Evolutionary conservation across 2,329 filamentous ascomycete genomes (phyloP).

Genomic region (Fusarium buxicola): DNA sequence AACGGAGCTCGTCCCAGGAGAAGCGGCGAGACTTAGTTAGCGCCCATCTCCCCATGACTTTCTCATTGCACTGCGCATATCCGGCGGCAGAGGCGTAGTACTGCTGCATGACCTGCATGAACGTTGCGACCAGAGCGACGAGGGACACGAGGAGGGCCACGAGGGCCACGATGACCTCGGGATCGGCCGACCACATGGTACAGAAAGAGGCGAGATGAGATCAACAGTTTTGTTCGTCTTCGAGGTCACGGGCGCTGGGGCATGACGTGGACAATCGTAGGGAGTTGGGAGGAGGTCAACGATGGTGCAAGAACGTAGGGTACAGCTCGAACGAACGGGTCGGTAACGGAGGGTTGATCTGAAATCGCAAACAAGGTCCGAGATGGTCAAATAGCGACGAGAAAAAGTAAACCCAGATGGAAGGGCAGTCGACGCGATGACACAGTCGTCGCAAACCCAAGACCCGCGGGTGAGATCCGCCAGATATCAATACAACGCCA

Average conservation of each 20-base stretch:
- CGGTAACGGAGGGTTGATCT: not conserved
- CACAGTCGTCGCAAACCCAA: conserved; percentile 10
- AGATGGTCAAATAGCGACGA: conserved; percentile 2
- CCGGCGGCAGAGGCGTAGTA: conserved; percentile 63
- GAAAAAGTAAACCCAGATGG: not conserved
- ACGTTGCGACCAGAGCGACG: conserved; percentile 58
- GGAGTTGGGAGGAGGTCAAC: not conserved
- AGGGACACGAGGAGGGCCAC: conserved; percentile 61
- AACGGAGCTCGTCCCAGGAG: conserved; percentile 58
- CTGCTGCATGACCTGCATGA: conserved; percentile 62
- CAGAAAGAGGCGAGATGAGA: not conserved
- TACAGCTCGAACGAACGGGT: not conserved
- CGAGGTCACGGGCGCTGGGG: not conserved
- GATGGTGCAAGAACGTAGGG: not conserved
- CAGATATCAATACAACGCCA: conserved; percentile 17
- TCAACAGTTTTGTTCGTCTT: conserved; percentile 13
- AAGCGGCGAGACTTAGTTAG: conserved; percentile 55
- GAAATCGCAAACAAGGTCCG: not conserved
- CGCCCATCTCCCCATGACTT: conserved; percentile 62
- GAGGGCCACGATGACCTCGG: conserved; percentile 55
- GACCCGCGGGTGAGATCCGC: conserved; percentile 2
- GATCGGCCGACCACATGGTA: conserved; percentile 39
- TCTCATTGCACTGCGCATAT: conserved; percentile 60
- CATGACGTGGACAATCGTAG: conserved; percentile 1
- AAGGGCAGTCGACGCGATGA: conserved; percentile 1